Evolutionary conservation across 345 rosid genomes (phyloP).

Genomic region (Heritiera littoralis): DNA sequence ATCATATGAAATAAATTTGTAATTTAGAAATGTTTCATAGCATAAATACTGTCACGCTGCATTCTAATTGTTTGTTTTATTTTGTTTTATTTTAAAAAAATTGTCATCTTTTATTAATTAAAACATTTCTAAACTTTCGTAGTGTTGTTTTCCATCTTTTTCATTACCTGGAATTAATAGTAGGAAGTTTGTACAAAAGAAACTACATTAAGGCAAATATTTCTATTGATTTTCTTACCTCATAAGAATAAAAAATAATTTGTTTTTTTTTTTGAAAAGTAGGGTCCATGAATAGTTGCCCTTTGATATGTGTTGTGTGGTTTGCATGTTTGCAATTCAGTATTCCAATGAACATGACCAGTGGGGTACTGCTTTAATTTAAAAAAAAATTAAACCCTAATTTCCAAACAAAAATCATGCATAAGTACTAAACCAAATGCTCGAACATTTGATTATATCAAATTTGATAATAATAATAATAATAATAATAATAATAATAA

Average conservation of each 20-base stretch:
- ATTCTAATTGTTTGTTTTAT: too few species aligned
- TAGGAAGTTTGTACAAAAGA: not conserved
- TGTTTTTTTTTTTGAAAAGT: too few species aligned
- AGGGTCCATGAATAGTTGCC: not conserved
- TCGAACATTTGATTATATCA: not conserved
- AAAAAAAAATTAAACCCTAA: too few species aligned
- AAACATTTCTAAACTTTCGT: not conserved
- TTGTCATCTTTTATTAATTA: too few species aligned
- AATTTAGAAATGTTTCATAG: too few species aligned
- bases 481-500: not conserved
- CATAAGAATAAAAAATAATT: not conserved
- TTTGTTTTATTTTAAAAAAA: too few species aligned
- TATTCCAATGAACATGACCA: not conserved
- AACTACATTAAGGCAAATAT: not conserved
- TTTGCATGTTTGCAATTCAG: not conserved
- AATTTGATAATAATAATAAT: not conserved
- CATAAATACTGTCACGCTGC: too few species aligned
- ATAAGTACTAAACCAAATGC: too few species aligned
- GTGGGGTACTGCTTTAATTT: not conserved
- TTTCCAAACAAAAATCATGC: too few species aligned
- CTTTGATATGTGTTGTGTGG: constrained; percentile 5
- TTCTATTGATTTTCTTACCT: not conserved
- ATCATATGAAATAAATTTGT: too few species aligned
- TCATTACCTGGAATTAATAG: not conserved
- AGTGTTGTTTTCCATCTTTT: not conserved